phyloP scores from a whole-genome alignment of 2,329 filamentous ascomycete species.

The Colletotrichum lindemuthianum region DNA sequence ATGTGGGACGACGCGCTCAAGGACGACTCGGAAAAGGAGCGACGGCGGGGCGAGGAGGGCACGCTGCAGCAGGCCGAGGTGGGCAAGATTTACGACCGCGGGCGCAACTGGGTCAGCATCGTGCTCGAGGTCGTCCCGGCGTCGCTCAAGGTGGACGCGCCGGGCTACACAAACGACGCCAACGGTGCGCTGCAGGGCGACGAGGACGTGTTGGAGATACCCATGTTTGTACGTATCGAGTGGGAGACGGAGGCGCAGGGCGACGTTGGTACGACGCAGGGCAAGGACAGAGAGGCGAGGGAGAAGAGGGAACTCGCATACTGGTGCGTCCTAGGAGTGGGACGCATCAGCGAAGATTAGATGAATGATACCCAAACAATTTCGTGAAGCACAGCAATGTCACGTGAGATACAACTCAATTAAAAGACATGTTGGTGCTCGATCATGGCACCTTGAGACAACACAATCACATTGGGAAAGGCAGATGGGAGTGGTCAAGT shows the following conservation, averaged over 20 bases:
- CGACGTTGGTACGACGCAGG: slow-evolving; percentile 66
- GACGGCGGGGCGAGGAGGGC: slow-evolving; percentile 52
- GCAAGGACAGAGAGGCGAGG: slow-evolving; percentile 68
- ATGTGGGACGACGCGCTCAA: slow-evolving; percentile 88
- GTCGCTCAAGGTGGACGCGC: slow-evolving; percentile 55
- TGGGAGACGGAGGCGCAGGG: slow-evolving; percentile 81
- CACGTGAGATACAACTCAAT: neutral
- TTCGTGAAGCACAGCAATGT: neutral
- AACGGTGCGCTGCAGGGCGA: slow-evolving; percentile 65
- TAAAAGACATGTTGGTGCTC: too few species aligned
- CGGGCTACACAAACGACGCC: slow-evolving; percentile 40
- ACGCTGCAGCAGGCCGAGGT: slow-evolving; percentile 75
- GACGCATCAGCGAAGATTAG: slow-evolving; percentile 72
- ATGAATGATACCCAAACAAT: slow-evolving; percentile 53
- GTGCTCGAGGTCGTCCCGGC: slow-evolving; percentile 88
- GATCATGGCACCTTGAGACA: neutral
- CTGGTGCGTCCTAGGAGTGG: slow-evolving; percentile 93
- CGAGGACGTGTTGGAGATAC: slow-evolving; percentile 82
- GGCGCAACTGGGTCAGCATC: slow-evolving; percentile 94
- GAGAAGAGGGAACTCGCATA: slow-evolving; percentile 92
- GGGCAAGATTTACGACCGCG: slow-evolving; percentile 95
- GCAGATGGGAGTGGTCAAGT: slow-evolving; percentile 37
- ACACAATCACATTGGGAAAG: neutral
- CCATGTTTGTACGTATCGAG: slow-evolving; percentile 91
- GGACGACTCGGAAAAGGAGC: slow-evolving; percentile 54